These are phyloP conservation scores for Aspergillus sp. DNA, from an alignment of 2,329 filamentous ascomycete genomes.

Conservation along the genomic window DNA sequence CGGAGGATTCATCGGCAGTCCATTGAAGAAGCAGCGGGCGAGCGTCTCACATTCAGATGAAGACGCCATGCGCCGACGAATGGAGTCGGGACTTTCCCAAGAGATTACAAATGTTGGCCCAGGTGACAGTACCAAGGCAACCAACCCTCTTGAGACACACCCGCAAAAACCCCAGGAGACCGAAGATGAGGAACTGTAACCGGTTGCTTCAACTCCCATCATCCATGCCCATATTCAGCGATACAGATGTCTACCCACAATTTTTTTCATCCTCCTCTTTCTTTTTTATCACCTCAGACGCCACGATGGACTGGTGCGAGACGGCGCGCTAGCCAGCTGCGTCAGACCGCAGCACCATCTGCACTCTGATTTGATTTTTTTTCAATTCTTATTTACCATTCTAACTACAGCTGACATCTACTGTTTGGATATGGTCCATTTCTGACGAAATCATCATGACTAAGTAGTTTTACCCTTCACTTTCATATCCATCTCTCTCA, in stretches of 20 bases:
- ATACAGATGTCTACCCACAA: background rate
- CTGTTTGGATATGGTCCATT: background rate
- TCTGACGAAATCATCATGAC: background rate
- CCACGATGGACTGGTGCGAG: conserved; percentile 25
- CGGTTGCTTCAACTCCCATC: background rate
- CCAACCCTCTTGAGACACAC: conserved; percentile 22
- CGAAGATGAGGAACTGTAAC: conserved; percentile 36
- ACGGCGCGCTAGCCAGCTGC: background rate
- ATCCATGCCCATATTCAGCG: background rate
- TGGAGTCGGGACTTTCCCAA: conserved; percentile 41
- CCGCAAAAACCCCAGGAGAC: conserved; percentile 21
- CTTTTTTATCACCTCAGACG: background rate
- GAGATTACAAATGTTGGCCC: conserved; percentile 33
- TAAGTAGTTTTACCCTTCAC: background rate
- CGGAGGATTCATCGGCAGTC: conserved; percentile 46
- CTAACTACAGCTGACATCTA: background rate
- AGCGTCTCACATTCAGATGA: conserved; percentile 48
- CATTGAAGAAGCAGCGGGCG: conserved; percentile 50
- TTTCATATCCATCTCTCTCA: background rate
- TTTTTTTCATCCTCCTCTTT: background rate
- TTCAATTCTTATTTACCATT: background rate
- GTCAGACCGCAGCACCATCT: background rate
- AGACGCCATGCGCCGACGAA: conserved; percentile 41
- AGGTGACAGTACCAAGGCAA: conserved; percentile 12
- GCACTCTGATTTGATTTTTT: background rate